Base-by-base conservation (phyloP, 345 rosid species). In the Punica granatum region DNA sequence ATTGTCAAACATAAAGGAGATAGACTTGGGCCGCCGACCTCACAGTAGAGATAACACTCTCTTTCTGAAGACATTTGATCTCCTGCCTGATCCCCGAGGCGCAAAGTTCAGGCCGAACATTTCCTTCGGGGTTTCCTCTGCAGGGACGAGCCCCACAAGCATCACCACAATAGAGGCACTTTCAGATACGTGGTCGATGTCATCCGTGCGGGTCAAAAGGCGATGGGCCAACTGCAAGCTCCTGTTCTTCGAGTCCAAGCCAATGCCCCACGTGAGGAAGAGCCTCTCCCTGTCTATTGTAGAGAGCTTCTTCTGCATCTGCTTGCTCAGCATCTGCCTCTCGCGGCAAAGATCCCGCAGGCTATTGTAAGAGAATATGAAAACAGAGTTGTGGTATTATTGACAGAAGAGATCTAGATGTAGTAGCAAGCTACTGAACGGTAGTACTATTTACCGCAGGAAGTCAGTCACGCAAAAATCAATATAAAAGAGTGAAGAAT, bases 41-140 rank as follows among this genome's bases (percentile, higher is more conserved):
- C n/a, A n/a, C n/a, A n/a, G n/a, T n/a, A n/a, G n/a, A n/a, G n/a
- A n/a, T n/a, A n/a, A n/a, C n/a, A n/a, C n/a, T n/a, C n/a, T 51
- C 53, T 68, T 77, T 36, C 54, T 82, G 81, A 82, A 79, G 28
- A 33, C 26, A 31, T 12, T 68, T 15, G 4, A 66, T 53, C 68
- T 68, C 48, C 67, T 49, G 59, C 58, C 46, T 35, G 34, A 75
- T 49, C 21, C 23, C 15, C 59, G 58, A 13, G 86, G 86, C 13
- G 76, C 71, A 26, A 82, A 70, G 63, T 77, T 75, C 67, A 77
- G 83, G n/a, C 83, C 83, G 64, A 79, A 77, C 83, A 82, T 79
- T 58, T 77, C 76, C 67, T 73, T 77, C 65, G 78, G 66, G 36
- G 81, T 60, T 28, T 71, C 63, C 72, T 79, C 75, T 25, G 73